phyloP scores from a whole-genome alignment of 225 moss, liverwort and hornwort species.

The Lunularia cruciata region DNA sequence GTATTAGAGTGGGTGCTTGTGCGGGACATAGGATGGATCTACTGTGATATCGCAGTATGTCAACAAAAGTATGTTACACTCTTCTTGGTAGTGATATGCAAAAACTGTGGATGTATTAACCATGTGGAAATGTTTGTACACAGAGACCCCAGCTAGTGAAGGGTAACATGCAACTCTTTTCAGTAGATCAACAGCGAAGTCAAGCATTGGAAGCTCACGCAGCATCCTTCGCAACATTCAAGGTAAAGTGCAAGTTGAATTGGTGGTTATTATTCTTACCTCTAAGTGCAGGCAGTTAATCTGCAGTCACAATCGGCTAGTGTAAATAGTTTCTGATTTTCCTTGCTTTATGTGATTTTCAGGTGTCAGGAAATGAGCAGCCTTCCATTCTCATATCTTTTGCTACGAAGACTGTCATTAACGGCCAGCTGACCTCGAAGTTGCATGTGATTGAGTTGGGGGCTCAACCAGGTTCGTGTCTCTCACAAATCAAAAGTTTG shows the following conservation, averaged over 20 bases:
- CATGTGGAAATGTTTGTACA: neutral
- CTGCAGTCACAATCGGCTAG: no score
- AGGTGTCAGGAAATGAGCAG: constrained; percentile 84
- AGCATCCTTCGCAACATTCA: constrained; percentile 83
- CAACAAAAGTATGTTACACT: no score
- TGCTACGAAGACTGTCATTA: constrained; percentile 76
- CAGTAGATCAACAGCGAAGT: constrained; percentile 95
- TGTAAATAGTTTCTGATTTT: neutral
- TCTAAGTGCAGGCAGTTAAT: no score
- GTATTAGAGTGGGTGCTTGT: no score
- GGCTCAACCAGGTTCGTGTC: constrained; percentile 75
- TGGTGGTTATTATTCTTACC: neutral
- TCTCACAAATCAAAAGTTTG: neutral
- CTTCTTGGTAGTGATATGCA: no score
- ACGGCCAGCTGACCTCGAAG: constrained; percentile 91
- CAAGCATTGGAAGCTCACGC: constrained; percentile 99
- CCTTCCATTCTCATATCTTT: constrained; percentile 81
- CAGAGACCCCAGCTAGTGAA: constrained; percentile 98
- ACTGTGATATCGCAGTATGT: no score
- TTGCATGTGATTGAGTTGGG: constrained; percentile 98
- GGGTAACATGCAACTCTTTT: constrained; percentile 98
- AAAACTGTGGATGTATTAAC: neutral
- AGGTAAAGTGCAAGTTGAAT: constrained; percentile 37
- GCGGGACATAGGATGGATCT: no score
- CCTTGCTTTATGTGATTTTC: no score